These are phyloP conservation scores for Byssothecium circinans DNA, from an alignment of 2,329 filamentous ascomycete species.

Conservation along the genomic window DNA sequence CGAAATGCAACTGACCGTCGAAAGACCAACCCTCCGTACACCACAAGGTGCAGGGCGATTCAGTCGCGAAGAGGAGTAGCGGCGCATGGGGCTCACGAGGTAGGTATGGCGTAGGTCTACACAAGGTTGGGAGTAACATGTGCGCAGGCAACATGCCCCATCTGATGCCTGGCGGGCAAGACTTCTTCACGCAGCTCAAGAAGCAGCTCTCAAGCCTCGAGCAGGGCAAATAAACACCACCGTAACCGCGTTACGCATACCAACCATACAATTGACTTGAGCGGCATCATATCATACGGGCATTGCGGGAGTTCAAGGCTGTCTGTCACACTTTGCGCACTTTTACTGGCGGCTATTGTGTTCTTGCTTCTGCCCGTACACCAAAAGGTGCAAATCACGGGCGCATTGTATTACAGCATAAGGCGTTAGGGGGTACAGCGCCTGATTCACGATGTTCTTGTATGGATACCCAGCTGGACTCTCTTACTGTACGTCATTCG, in stretches of 20 bases:
- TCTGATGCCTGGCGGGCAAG: conserved; percentile 49
- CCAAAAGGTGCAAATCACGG: conserved; percentile 19
- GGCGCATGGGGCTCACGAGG: conserved; percentile 47
- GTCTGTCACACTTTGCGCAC: conserved; percentile 17
- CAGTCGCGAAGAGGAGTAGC: conserved; percentile 41
- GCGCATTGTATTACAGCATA: conserved; percentile 18
- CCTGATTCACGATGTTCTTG: conserved; percentile 7
- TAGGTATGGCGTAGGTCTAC: conserved; percentile 16
- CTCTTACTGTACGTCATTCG: conserved; percentile 6
- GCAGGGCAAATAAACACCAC: conserved; percentile 41
- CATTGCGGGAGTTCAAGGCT: conserved; percentile 40
- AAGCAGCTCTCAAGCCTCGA: conserved; percentile 49
- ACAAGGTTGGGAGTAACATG: conserved; percentile 14
- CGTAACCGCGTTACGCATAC: conserved; percentile 22
- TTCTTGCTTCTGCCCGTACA: conserved; percentile 16
- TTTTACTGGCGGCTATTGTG: conserved; percentile 2
- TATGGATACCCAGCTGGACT: conserved; percentile 33
- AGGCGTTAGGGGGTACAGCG: conserved; percentile 31
- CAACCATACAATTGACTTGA: conserved; percentile 27
- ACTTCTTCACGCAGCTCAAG: conserved; percentile 50
- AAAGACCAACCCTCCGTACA: conserved; percentile 36
- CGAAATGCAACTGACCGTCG: conserved; percentile 18
- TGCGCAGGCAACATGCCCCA: conserved; percentile 39
- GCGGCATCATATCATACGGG: conserved; percentile 32
- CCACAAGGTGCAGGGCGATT: conserved; percentile 45